phyloP scores from a whole-genome alignment of 305 asterid species.

The Solanum hybrid region DNA sequence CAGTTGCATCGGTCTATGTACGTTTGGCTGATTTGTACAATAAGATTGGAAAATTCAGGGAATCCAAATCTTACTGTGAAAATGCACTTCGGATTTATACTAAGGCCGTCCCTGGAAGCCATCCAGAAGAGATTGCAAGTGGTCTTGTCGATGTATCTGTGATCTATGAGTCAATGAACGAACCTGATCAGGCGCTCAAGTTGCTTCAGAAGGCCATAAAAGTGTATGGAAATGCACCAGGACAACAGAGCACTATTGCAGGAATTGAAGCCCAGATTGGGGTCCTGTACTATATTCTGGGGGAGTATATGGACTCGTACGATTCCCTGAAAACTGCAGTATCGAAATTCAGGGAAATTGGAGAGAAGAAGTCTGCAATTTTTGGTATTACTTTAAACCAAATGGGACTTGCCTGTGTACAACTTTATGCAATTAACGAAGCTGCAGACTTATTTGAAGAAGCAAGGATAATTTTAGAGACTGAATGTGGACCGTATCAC shows the following conservation, averaged over 20 bases:
- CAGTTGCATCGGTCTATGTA: conserved; percentile 67
- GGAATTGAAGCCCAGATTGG: conserved; percentile 97
- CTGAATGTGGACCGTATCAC: conserved; percentile 69
- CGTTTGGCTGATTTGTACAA: conserved; percentile 77
- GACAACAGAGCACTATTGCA: conserved; percentile 62
- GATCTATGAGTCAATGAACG: conserved; percentile 65
- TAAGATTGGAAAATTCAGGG: conserved; percentile 72
- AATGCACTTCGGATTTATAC: conserved; percentile 59
- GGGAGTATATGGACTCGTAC: conserved; percentile 57
- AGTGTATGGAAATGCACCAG: conserved; percentile 56
- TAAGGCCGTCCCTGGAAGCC: conserved; percentile 43
- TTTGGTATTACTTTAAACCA: conserved; percentile 81
- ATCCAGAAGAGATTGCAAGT: conserved; percentile 73
- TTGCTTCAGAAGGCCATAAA: conserved; percentile 60
- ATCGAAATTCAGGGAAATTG: conserved; percentile 41
- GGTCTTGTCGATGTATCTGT: conserved; percentile 78
- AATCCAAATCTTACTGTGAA: conserved; percentile 69
- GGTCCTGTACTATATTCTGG: conserved; percentile 67
- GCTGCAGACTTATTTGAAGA: conserved; percentile 76
- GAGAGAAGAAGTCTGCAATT: conserved; percentile 72
- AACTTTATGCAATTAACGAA: conserved; percentile 59
- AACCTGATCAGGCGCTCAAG: conserved; percentile 55
- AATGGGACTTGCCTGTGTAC: conserved; percentile 83
- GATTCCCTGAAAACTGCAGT: conserved; percentile 50
- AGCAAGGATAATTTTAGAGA: conserved; percentile 59